Evolutionary conservation across 768 basidiomycete species (phyloP), one percentile per base, ranked within the genome.

Genomic region (Guyanaporus albipodus): DNA sequence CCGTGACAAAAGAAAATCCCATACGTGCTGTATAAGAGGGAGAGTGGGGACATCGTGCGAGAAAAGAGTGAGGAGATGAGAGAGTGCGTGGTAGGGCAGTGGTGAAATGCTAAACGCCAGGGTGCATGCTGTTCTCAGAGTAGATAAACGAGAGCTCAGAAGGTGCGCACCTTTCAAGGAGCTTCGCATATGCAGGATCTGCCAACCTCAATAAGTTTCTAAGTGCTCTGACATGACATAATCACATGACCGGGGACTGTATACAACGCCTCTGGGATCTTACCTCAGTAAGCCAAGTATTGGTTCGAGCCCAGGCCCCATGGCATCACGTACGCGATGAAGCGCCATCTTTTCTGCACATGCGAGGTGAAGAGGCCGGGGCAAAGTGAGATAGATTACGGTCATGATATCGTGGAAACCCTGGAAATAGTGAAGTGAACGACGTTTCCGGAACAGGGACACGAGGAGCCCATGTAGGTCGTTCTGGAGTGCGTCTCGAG

Each of bases 321-420:
- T 95, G 1, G 91, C 83, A 65, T 97, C 93, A 45, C 93, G 73
- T 6, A 94, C 72, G 17, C 63, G 56, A 46, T 67, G 58, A 28
- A 65, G 56, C 0, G 65, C 65, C 52, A 65, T 60, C 49, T 62
- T 65, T 39, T 65, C 63, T 22, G 61, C 91, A 38, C 78, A 82
- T 4, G 67, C 63, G 0, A 83, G 62, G 35, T 78, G 84, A 19
- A 80, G 55, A 35, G 81, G 77, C 21, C 63, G 64, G 3, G 86
- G 85, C 6, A 91, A 69, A 0, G 87, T 90, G 26, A 92, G 73
- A 55, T 82, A 83, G 4, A 96, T 50, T 11, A 96, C 91, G 1
- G 90, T 87, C 18, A 91, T 74, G 34, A 97, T 91, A 59, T 96
- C 93, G 60, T 96, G 93, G 66, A 88, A 95, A 36, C 93, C 93